Base-by-base conservation (phyloP, 1,284 basidiomycete genomes). In the Gymnopus androsaceus region DNA sequence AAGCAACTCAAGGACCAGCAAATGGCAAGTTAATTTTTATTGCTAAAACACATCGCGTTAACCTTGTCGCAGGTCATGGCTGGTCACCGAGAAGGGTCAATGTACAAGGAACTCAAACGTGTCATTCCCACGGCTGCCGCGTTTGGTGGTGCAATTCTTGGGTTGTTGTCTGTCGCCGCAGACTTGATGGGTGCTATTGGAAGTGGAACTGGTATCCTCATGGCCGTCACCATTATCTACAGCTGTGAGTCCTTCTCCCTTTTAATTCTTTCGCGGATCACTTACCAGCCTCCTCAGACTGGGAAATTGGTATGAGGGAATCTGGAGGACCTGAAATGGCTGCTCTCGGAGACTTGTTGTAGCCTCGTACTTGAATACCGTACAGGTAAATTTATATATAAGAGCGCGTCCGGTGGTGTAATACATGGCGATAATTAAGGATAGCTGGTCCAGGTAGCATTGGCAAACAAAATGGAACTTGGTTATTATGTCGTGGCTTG, bases 101-200 rank as follows among this genome's bases (percentile, higher is more conserved):
- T 98, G 93, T 98, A 98, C 84, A 98, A 98, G 81, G 96, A 98
- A 72, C 85, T 98, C 61, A 99, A 98, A 82, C 85, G 94, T 46
- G 90, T 98, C 62, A 97, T 99, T 62, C 96, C 96, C 0, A 98
- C 95, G 17, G 96, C 97, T 7, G 96, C 96, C 14, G 94, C 95
- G 2, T 94, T 98, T 63, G 97, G 96, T 57, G 96, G 96, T 54
- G 97, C 95, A 25, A 92, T 95, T 59, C 89, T 98, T 30, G 96
- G 96, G 47, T 78, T 97, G 21, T 79, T 98, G 19, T 94, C 91
- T n/a, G 95, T 99, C 54, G 83, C 85, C 23, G 96, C 96, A n/a
- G 96, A 99, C 72, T 76, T 99, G 59, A 90, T 96, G 78, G 96
- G 97, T 59, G 96, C 95, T 4, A 88, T 99, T 57, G 96, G 95